These are phyloP conservation scores for Alliaria petiolata DNA, from an alignment of 345 rosid species.

Conservation along the genomic window DNA sequence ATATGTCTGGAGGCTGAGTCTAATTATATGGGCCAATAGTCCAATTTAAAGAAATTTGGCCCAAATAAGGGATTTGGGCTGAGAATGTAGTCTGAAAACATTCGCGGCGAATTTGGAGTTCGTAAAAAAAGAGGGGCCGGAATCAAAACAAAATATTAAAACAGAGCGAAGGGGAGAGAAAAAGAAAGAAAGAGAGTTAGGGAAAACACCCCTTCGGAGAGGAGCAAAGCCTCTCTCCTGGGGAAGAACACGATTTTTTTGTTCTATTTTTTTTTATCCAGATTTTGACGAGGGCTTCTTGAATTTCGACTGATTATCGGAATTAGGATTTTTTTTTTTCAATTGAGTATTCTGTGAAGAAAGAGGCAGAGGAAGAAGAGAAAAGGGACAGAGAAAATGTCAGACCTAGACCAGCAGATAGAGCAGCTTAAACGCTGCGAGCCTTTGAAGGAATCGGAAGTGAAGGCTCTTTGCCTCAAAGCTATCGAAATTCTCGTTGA, in stretches of 20 bases:
- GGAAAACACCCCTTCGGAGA: slow-evolving; percentile 13
- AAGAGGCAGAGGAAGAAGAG: not conserved
- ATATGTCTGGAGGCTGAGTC: not conserved
- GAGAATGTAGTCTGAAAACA: not conserved
- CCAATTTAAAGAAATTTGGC: not conserved
- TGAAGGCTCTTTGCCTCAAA: slow-evolving; percentile 86
- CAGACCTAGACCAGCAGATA: slow-evolving; percentile 89
- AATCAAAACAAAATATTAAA: not conserved
- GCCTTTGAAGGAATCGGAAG: slow-evolving; percentile 87
- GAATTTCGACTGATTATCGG: not conserved
- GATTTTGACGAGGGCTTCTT: not conserved
- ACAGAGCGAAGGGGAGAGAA: not conserved
- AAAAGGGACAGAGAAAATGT: slow-evolving; percentile 40
- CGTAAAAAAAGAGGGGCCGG: not conserved
- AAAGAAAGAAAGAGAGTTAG: not conserved
- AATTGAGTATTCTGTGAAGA: not conserved
- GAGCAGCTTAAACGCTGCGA: slow-evolving; percentile 93
- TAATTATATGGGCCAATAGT: not conserved
- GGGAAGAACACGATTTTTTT: not conserved
- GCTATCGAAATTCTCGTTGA: slow-evolving; percentile 94
- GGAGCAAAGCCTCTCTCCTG: slow-evolving; percentile 17
- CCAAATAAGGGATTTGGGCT: not conserved
- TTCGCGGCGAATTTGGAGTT: not conserved
- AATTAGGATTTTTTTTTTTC: not conserved
- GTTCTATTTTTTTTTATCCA: not conserved